These are phyloP conservation scores for Clitoria ternatea DNA, from an alignment of 306 rosid genomes.

Conservation along the genomic window DNA sequence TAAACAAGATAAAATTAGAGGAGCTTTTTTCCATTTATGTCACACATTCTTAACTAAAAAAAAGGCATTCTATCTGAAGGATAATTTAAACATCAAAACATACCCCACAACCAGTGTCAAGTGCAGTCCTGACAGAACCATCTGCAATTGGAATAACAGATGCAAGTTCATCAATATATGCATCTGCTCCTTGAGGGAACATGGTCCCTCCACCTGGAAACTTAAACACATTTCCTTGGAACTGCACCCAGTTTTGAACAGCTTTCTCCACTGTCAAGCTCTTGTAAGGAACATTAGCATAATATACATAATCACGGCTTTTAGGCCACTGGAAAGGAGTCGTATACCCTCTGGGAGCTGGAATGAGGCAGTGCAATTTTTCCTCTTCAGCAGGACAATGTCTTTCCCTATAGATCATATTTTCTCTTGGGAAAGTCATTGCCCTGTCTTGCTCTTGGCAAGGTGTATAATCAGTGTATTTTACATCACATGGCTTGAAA, in stretches of 20 bases:
- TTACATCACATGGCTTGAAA: conserved; percentile 70
- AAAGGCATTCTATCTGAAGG: not conserved
- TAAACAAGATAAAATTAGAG: no score
- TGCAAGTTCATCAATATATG: conserved; percentile 87
- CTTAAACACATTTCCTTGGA: conserved; percentile 79
- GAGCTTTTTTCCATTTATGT: not conserved
- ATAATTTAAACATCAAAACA: conserved; percentile 21
- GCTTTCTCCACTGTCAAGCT: conserved; percentile 94
- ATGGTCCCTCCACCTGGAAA: conserved; percentile 99
- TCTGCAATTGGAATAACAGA: conserved; percentile 79
- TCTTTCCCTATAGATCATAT: conserved; percentile 96
- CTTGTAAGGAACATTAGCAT: conserved; percentile 86
- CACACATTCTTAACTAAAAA: not conserved
- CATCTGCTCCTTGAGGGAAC: conserved; percentile 96
- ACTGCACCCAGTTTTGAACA: conserved; percentile 88
- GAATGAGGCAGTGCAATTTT: conserved; percentile 86
- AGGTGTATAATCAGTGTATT: conserved; percentile 80
- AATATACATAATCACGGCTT: conserved; percentile 86
- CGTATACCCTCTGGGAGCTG: conserved; percentile 78
- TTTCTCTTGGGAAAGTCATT: conserved; percentile 88
- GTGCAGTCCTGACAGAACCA: conserved; percentile 87
- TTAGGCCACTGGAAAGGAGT: conserved; percentile 98
- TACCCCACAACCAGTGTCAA: conserved; percentile 98
- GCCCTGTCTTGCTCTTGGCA: conserved; percentile 99
- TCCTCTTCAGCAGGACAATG: conserved; percentile 87